Percentiles rank a stretch among this genome's conserved stretches.
Conservation (phyloP, 169 alveolate genomes). For the Eimeria brunetti region DNA sequence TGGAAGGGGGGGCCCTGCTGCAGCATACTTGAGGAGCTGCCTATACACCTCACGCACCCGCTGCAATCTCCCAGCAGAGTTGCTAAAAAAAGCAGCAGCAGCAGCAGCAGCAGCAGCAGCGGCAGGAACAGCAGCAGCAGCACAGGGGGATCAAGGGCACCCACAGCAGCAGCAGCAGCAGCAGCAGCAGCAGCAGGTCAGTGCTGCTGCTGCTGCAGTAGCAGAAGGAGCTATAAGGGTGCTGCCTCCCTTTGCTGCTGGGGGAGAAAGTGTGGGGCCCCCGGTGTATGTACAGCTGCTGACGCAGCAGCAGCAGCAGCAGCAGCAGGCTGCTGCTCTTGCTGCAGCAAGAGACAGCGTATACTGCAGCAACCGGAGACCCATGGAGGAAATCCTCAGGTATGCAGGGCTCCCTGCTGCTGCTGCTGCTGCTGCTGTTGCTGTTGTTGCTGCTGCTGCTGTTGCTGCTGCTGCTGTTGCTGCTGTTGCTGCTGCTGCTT, state of each 20-base stretch:
- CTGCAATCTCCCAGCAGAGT: neutral
- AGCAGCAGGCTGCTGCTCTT: no score
- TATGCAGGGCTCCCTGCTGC: neutral
- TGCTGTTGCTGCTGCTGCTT: no score
- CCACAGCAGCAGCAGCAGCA: constrained; percentile 15
- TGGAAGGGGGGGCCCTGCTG: neutral
- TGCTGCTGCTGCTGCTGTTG: neutral
- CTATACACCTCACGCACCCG: neutral
- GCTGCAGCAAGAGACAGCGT: neutral
- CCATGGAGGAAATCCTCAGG: constrained; percentile 26
- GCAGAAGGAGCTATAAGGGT: constrained; percentile 9
- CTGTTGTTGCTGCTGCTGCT: neutral
- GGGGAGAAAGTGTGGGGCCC: constrained; percentile 24
- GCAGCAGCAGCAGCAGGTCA: neutral
- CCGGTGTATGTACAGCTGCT: constrained; percentile 3
- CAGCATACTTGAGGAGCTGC: constrained; percentile 20
- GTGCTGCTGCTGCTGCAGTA: constrained; percentile 28
- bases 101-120: constrained; percentile 7
- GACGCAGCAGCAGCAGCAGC: neutral
- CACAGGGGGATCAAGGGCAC: neutral
- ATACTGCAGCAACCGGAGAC: neutral
- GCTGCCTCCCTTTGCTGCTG: constrained; percentile 22
- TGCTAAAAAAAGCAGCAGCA: constrained; percentile 19
- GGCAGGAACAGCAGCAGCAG: neutral
- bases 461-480: constrained; percentile 2